Percentiles rank a stretch among this genome's conserved stretches.
These are phyloP conservation scores for Acacia crassicarpa DNA, from an alignment of 306 rosid genomes.

Conservation along the genomic window DNA sequence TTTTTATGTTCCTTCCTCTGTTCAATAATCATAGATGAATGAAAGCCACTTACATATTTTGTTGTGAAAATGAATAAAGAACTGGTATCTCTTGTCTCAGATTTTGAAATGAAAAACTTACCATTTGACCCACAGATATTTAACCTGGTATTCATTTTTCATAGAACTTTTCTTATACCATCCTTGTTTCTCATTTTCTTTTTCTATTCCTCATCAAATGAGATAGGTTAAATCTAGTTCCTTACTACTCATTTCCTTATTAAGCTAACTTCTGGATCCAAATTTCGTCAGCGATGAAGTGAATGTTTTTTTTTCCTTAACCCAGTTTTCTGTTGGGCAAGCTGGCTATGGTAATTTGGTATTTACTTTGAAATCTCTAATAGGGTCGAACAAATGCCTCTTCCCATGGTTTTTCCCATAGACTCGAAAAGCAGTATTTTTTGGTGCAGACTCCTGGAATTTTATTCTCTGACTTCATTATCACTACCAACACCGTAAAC, in stretches of 20 bases:
- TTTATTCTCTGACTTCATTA: not conserved
- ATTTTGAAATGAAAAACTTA: not conserved
- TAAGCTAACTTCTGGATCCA: conserved; percentile 15
- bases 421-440: not conserved
- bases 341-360: not conserved
- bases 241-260: not conserved
- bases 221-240: not conserved
- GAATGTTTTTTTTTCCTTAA: conserved; percentile 8
- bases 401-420: not conserved
- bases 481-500: not conserved
- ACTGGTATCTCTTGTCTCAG: not conserved
- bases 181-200: not conserved
- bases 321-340: not conserved
- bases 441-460: not conserved
- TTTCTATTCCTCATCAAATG: not conserved
- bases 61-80: not conserved
- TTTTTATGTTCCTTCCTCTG: conserved; percentile 5
- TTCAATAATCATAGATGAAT: conserved; percentile 10
- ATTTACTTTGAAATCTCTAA: not conserved
- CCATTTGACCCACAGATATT: not conserved
- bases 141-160: not conserved
- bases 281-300: not conserved
- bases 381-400: not conserved
- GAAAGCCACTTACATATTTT: not conserved
- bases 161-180: not conserved